phyloP scores from a whole-genome alignment of 2,329 filamentous ascomycete genomes.

The Capronia americana region DNA sequence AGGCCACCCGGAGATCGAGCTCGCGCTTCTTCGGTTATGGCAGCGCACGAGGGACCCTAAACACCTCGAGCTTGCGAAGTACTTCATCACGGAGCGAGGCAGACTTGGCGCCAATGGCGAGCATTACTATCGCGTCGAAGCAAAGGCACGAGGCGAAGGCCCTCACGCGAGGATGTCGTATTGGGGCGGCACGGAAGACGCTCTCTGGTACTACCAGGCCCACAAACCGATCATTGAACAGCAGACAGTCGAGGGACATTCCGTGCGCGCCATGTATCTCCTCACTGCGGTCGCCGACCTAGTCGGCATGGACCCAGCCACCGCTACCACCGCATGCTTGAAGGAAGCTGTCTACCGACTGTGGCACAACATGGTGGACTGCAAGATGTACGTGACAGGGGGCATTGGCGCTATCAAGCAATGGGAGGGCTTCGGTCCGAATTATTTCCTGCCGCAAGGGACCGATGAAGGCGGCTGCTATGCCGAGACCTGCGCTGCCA shows the following conservation, averaged over 20 bases:
- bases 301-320: conserved; percentile 42
- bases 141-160: conserved; percentile 57
- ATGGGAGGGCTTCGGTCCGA: conserved; percentile 66
- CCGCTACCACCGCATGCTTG: conserved; percentile 39
- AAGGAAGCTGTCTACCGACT: conserved; percentile 54
- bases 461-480: conserved; percentile 69
- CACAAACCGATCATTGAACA: conserved; percentile 63
- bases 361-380: conserved; percentile 66
- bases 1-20: conserved; percentile 64
- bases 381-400: conserved; percentile 69
- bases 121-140: conserved; percentile 64
- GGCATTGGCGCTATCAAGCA: conserved; percentile 65
- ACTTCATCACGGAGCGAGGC: conserved; percentile 65
- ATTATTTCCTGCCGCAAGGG: conserved; percentile 65
- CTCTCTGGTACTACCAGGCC: conserved; percentile 62
- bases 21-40: conserved; percentile 57
- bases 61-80: conserved; percentile 58
- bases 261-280: conserved; percentile 67
- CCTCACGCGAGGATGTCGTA: conserved; percentile 45
- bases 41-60: conserved; percentile 48
- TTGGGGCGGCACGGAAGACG: background rate
- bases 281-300: conserved; percentile 65
- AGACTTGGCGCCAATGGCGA: conserved; percentile 59
- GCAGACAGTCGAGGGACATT: conserved; percentile 63
- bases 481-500: conserved; percentile 66